These are phyloP conservation scores for Lasiodiplodia gonubiensis DNA, from an alignment of 2,329 filamentous ascomycete species.

Conservation along the genomic window DNA sequence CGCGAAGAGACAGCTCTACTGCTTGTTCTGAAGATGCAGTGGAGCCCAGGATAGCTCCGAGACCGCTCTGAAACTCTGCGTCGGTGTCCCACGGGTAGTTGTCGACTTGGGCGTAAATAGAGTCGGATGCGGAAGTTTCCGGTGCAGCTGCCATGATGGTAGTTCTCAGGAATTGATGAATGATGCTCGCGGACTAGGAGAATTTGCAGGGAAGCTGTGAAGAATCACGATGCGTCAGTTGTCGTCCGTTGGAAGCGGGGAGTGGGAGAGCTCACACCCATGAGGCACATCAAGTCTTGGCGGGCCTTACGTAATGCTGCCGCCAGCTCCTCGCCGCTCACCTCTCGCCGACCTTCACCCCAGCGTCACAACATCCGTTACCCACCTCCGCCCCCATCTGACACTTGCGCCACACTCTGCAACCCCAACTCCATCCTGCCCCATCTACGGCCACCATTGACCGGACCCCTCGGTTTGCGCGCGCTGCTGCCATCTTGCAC, in stretches of 20 bases:
- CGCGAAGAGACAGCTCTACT: constrained; percentile 66
- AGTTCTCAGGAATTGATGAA: too few relatives aligned
- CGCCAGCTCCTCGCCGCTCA: constrained; percentile 23
- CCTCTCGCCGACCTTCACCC: constrained; percentile 22
- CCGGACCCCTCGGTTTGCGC: constrained; percentile 24
- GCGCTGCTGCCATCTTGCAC: constrained; percentile 19
- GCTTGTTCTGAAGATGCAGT: constrained; percentile 57
- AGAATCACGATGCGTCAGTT: background rate
- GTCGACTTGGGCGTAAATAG: constrained; percentile 64
- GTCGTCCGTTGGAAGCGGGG: background rate
- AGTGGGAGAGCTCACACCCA: constrained; percentile 11
- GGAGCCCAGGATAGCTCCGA: constrained; percentile 67
- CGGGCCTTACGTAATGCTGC: constrained; percentile 15
- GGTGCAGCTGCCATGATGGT: constrained; percentile 14
- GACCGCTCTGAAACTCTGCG: constrained; percentile 70
- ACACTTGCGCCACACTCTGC: background rate
- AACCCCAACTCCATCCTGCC: constrained; percentile 31
- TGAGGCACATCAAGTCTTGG: constrained; percentile 23
- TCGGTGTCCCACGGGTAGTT: constrained; percentile 72
- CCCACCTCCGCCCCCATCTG: constrained; percentile 5
- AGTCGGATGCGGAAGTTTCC: background rate
- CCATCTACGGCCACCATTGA: constrained; percentile 35
- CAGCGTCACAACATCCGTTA: constrained; percentile 21
- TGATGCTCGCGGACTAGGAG: background rate
- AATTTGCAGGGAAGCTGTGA: background rate